Evolutionary conservation across 129 eudicot species (phyloP).

Genomic region (Logfia minima): DNA sequence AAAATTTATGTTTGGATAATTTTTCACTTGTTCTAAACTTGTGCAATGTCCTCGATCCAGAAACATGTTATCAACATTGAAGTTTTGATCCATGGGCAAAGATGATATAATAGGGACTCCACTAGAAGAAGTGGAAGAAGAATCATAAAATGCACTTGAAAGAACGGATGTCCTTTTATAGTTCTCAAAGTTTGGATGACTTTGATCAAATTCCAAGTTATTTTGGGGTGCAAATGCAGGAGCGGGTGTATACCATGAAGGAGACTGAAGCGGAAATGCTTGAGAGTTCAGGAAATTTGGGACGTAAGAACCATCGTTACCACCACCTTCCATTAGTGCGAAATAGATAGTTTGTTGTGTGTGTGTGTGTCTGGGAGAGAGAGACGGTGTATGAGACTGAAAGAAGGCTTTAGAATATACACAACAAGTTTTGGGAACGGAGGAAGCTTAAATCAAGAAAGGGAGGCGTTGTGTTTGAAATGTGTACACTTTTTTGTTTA

Average conservation of each 20-base stretch:
- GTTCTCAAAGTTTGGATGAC: conserved; percentile 23
- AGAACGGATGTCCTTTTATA: neutral
- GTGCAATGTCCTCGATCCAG: neutral
- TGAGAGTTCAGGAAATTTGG: conserved; percentile 24
- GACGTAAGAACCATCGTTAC: conserved; percentile 8
- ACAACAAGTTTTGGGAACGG: no score
- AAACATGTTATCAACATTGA: conserved; percentile 8
- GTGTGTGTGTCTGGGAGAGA: neutral
- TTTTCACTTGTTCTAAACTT: neutral
- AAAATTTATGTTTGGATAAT: conserved; percentile 15
- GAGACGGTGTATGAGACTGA: neutral
- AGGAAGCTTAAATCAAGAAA: conserved; percentile 4
- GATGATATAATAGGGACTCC: conserved; percentile 29
- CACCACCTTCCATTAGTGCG: conserved; percentile 35
- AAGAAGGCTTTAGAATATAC: neutral
- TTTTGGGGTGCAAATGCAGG: conserved; percentile 38
- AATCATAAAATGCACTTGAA: conserved; percentile 19
- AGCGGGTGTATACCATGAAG: conserved; percentile 29
- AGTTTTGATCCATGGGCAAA: conserved; percentile 17
- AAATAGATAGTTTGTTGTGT: neutral
- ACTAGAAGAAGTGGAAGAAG: conserved; percentile 19
- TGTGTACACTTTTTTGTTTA: neutral
- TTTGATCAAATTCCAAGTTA: conserved; percentile 27
- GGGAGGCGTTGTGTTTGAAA: neutral
- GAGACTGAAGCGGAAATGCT: conserved; percentile 4